A percentile compares a stretch with the other conserved stretches of the same genome.
phyloP scores from a whole-genome alignment of 2,329 filamentous ascomycete species.

The Ceratocystis papillata region DNA sequence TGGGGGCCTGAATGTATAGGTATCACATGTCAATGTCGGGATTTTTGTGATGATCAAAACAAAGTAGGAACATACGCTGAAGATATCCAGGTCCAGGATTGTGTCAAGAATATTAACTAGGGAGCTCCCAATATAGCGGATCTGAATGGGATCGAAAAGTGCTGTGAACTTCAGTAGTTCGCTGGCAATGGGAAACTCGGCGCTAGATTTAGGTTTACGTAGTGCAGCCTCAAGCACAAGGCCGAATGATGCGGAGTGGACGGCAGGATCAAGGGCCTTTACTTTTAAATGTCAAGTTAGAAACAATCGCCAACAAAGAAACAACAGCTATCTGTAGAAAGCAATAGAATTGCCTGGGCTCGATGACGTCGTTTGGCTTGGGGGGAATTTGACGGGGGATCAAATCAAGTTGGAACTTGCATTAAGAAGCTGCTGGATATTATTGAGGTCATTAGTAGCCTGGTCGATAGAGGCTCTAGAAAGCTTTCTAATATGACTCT shows the following conservation, averaged over 20 bases:
- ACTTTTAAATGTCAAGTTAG: slow-evolving; percentile 4
- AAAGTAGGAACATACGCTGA: slow-evolving; percentile 33
- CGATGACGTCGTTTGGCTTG: slow-evolving; percentile 14
- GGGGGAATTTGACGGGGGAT: not conserved
- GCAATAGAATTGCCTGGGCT: not conserved
- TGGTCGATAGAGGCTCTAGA: not conserved
- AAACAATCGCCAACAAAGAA: not conserved
- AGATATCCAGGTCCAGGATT: slow-evolving; percentile 33
- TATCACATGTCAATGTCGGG: slow-evolving; percentile 7
- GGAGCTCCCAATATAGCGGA: slow-evolving; percentile 40
- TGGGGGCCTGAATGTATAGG: slow-evolving; percentile 33
- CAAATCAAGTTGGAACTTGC: slow-evolving; percentile 10
- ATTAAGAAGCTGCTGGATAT: slow-evolving; percentile 16
- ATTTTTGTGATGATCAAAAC: not conserved
- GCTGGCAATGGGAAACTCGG: slow-evolving; percentile 27
- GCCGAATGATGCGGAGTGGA: slow-evolving; percentile 44
- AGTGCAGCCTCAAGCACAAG: slow-evolving; percentile 34
- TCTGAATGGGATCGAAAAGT: slow-evolving; percentile 41
- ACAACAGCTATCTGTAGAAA: not conserved
- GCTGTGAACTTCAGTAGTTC: slow-evolving; percentile 38
- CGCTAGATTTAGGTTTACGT: not conserved
- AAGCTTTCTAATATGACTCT: slow-evolving; percentile 14
- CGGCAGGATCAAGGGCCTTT: slow-evolving; percentile 39
- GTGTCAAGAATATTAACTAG: slow-evolving; percentile 38
- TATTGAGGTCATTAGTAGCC: not conserved